Evolutionary conservation across 441 rosid species (phyloP).

Genomic region (Viola pubescens): DNA sequence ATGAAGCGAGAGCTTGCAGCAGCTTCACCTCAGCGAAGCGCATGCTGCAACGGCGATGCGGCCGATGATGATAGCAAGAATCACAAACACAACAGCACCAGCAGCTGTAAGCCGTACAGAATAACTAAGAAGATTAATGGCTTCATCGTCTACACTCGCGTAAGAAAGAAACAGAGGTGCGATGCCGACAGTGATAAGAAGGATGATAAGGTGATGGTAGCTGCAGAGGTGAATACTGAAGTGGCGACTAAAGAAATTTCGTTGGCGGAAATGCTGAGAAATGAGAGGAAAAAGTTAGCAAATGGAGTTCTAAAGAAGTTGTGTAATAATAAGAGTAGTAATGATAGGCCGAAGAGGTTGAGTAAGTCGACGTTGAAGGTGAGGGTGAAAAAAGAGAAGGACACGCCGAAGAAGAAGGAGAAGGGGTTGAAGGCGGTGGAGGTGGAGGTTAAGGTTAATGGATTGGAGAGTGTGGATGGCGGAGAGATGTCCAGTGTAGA

Average conservation of each 20-base stretch:
- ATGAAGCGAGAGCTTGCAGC: constrained; percentile 46
- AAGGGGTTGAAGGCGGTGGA: neutral
- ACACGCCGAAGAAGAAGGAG: too few relatives aligned
- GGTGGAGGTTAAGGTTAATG: constrained; percentile 32
- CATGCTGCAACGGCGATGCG: too few relatives aligned
- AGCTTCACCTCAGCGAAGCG: too few relatives aligned
- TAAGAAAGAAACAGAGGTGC: constrained; percentile 28
- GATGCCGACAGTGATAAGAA: constrained; percentile 15
- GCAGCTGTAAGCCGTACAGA: constrained; percentile 36
- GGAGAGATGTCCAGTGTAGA: constrained; percentile 28
- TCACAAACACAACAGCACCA: too few relatives aligned
- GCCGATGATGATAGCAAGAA: constrained; percentile 22
- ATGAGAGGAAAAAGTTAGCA: constrained; percentile 14
- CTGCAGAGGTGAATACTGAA: constrained; percentile 6
- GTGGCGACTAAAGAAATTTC: constrained; percentile 11
- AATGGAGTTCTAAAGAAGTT: constrained; percentile 1
- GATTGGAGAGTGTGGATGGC: constrained; percentile 24
- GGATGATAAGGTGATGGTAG: neutral
- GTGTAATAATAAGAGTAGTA: constrained; percentile 20
- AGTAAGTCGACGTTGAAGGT: constrained; percentile 25
- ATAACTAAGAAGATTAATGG: constrained; percentile 49
- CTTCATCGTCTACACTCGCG: constrained; percentile 60
- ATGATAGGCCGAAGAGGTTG: constrained; percentile 20
- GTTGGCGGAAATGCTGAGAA: neutral
- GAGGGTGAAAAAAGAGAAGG: constrained; percentile 21